phyloP scores from a whole-genome alignment of 78 protist genomes.

The Salpingoeca rosetta region DNA sequence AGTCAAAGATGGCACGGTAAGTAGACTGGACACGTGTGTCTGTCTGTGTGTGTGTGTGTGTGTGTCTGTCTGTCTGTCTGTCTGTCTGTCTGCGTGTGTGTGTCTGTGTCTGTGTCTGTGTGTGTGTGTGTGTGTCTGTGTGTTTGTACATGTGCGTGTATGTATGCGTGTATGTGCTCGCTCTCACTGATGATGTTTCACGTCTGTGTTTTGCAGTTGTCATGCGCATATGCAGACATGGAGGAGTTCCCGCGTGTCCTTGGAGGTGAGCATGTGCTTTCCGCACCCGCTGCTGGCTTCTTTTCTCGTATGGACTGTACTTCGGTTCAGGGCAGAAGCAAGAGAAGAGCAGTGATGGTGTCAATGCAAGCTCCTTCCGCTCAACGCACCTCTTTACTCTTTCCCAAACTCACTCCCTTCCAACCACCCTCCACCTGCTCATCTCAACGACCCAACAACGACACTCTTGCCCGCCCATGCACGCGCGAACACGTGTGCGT shows the following conservation, averaged over 20 bases:
- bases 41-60: not conserved
- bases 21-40: not conserved
- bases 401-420: too few species aligned
- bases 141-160: not conserved
- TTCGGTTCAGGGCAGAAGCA: not conserved
- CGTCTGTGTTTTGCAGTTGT: too few species aligned
- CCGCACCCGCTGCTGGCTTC: too few species aligned
- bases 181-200: not conserved
- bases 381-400: too few species aligned
- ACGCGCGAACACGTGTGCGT: too few species aligned
- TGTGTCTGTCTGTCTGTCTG: not conserved
- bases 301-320: not conserved
- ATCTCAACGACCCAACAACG: too few species aligned
- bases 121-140: not conserved
- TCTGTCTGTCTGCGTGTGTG: not conserved
- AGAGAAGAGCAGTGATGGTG: not conserved
- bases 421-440: too few species aligned
- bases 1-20: not conserved
- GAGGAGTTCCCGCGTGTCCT: not conserved
- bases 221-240: too few species aligned
- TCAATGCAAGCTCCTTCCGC: too few species aligned
- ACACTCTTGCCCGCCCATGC: too few species aligned
- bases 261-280: not conserved
- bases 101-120: not conserved
- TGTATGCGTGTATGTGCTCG: not conserved